Percentiles rank a stretch among this genome's conserved stretches.
Evolutionary conservation across 345 rosid genomes (phyloP).

Genomic region (Draba incana): DNA sequence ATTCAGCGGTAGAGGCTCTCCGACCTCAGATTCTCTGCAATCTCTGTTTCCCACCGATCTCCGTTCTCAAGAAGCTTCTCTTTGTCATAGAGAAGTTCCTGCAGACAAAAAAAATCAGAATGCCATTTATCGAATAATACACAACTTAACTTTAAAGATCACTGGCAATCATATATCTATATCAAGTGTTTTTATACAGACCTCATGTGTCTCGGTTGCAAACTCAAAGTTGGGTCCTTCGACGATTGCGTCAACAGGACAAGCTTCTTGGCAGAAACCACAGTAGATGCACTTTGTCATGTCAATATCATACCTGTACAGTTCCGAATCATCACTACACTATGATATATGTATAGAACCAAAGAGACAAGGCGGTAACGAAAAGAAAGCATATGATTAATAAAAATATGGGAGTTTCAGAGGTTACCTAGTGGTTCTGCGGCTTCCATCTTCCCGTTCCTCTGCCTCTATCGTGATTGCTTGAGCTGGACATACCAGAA

Average conservation of each 20-base stretch:
- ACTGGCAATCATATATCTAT: neutral
- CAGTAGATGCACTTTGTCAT: slow-evolving; percentile 99
- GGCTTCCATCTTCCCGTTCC: slow-evolving; percentile 97
- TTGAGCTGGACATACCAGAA: slow-evolving; percentile 88
- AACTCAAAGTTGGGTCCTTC: slow-evolving; percentile 98
- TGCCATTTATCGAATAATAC: neutral
- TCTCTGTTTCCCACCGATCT: slow-evolving; percentile 97
- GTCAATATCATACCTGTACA: slow-evolving; percentile 83
- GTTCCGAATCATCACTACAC: slow-evolving; percentile 23
- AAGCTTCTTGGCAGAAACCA: slow-evolving; percentile 99
- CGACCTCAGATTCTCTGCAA: slow-evolving; percentile 93
- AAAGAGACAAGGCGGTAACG: slow-evolving; percentile 7
- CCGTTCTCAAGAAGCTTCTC: slow-evolving; percentile 98
- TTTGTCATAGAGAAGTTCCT: slow-evolving; percentile 95
- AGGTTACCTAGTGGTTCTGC: slow-evolving; percentile 84
- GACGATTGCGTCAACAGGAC: slow-evolving; percentile 98
- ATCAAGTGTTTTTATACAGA: slow-evolving; percentile 26
- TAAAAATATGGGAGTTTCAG: slow-evolving; percentile 7
- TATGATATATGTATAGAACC: neutral
- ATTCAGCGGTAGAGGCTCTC: slow-evolving; percentile 90
- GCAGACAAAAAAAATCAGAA: slow-evolving; percentile 36
- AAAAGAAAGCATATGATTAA: neutral
- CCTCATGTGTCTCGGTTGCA: slow-evolving; percentile 97
- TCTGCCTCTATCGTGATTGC: slow-evolving; percentile 96
- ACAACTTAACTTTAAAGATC: slow-evolving; percentile 2